These are phyloP conservation scores for Leccinum variicolor DNA, from an alignment of 768 basidiomycete species.

Conservation along the genomic window DNA sequence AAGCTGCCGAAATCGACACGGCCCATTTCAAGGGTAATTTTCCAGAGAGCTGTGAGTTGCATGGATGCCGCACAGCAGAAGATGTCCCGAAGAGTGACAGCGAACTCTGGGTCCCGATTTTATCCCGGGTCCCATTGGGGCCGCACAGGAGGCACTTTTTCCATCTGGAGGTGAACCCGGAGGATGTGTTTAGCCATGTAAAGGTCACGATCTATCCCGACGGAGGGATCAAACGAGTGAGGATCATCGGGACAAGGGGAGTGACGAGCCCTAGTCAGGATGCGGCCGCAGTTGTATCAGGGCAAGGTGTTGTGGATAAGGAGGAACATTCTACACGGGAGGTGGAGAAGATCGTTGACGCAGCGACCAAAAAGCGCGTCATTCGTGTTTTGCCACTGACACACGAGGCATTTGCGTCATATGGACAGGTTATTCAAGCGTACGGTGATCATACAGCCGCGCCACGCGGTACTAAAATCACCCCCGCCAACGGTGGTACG, in stretches of 20 bases:
- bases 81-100: constrained; percentile 38
- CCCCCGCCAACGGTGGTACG: constrained; percentile 84
- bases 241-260: constrained; percentile 66
- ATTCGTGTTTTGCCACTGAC: constrained; percentile 72
- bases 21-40: constrained; percentile 96
- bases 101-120: constrained; percentile 65
- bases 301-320: constrained; percentile 1
- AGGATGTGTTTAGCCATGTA: constrained; percentile 71
- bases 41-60: constrained; percentile 82
- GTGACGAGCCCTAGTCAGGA: constrained; percentile 8
- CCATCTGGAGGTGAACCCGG: constrained; percentile 66
- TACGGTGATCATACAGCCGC: constrained; percentile 65
- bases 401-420: constrained; percentile 81
- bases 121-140: constrained; percentile 77
- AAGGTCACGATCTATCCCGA: constrained; percentile 90
- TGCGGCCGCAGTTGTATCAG: constrained; percentile 9
- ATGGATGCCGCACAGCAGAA: constrained; percentile 43
- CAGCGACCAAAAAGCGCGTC: constrained; percentile 15
- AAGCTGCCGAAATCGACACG: constrained; percentile 86
- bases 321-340: neutral
- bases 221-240: constrained; percentile 92
- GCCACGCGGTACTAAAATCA: constrained; percentile 67
- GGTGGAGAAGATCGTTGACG: neutral
- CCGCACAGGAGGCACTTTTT: constrained; percentile 90
- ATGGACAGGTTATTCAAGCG: constrained; percentile 89